Evolutionary conservation across 768 basidiomycete genomes (phyloP).

Genomic region (Leccinum rimulosum): DNA sequence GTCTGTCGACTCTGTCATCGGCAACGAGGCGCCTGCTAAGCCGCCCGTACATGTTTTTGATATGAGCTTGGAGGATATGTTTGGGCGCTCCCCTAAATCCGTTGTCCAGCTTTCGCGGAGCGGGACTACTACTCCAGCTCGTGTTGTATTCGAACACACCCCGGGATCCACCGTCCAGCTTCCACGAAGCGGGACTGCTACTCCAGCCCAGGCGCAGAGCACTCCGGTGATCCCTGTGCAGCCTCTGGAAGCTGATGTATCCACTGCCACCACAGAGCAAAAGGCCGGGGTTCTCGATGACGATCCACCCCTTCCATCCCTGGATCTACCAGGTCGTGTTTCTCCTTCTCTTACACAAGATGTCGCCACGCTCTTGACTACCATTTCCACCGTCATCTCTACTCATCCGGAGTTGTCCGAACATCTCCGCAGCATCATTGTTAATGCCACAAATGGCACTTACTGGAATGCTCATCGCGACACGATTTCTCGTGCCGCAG

Average conservation of each 20-base stretch:
- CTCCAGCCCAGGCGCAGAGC: conserved; percentile 36
- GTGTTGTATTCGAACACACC: conserved; percentile 1
- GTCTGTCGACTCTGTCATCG: conserved; percentile 42
- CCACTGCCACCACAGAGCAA: conserved; percentile 10
- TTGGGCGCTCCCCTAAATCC: conserved; percentile 18
- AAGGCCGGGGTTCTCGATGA: conserved; percentile 21
- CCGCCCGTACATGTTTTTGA: conserved; percentile 61
- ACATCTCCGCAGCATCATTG: conserved; percentile 59
- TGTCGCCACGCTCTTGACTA: conserved; percentile 57
- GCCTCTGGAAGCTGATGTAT: conserved; percentile 14
- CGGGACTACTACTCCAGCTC: conserved; percentile 30
- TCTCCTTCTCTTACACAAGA: conserved; percentile 59
- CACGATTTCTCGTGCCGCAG: conserved; percentile 55
- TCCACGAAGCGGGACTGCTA: conserved; percentile 21
- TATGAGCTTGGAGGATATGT: conserved; percentile 30
- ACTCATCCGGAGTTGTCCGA: conserved; percentile 73
- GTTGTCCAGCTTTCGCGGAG: conserved; percentile 12
- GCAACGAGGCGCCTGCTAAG: conserved; percentile 47
- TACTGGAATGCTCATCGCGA: conserved; percentile 71
- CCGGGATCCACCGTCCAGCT: conserved; percentile 10
- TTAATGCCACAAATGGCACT: conserved; percentile 58
- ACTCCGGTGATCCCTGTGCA: conserved; percentile 39
- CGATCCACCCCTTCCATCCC: conserved; percentile 52
- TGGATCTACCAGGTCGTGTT: conserved; percentile 32
- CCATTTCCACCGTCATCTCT: conserved; percentile 52